Percentiles rank a stretch among this genome's conserved stretches.
phyloP scores from a whole-genome alignment of 2,329 filamentous ascomycete genomes.

The Colletotrichum sp. region DNA sequence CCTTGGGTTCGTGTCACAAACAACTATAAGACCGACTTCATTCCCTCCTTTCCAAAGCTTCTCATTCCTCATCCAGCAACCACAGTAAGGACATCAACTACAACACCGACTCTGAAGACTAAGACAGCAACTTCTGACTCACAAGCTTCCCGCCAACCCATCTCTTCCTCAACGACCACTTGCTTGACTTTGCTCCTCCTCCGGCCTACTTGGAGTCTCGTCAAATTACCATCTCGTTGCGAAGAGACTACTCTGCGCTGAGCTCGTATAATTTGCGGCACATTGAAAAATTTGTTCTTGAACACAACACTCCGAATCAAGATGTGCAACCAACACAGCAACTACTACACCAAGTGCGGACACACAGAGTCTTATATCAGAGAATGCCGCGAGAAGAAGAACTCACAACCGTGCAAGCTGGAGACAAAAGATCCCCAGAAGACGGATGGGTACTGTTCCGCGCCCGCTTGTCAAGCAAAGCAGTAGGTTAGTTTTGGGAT shows the following conservation, averaged over 20 bases:
- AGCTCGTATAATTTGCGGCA: neutral
- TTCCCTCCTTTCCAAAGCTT: conserved; percentile 1
- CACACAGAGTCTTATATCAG: neutral
- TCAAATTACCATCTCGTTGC: neutral
- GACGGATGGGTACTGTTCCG: neutral
- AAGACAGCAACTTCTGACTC: neutral
- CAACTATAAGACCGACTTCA: conserved; percentile 21
- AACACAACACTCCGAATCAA: neutral
- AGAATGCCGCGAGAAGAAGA: neutral
- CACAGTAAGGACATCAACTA: neutral
- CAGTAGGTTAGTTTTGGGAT: conserved; percentile 20
- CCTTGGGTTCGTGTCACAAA: conserved; percentile 19
- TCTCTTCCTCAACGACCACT: neutral
- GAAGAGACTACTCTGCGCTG: neutral
- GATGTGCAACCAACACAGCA: neutral
- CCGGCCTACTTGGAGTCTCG: neutral
- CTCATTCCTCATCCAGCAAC: conserved; percentile 1
- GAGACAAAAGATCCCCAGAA: neutral
- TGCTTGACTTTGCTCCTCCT: neutral
- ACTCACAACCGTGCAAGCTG: neutral
- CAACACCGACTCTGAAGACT: neutral
- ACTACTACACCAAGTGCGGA: neutral
- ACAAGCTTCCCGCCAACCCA: neutral
- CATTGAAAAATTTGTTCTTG: neutral
- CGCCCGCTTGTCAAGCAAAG: conserved; percentile 5